Percentiles rank a stretch among this genome's conserved stretches.
phyloP scores from a whole-genome alignment of 2,329 filamentous ascomycete genomes.

The Diplodia corticola region DNA sequence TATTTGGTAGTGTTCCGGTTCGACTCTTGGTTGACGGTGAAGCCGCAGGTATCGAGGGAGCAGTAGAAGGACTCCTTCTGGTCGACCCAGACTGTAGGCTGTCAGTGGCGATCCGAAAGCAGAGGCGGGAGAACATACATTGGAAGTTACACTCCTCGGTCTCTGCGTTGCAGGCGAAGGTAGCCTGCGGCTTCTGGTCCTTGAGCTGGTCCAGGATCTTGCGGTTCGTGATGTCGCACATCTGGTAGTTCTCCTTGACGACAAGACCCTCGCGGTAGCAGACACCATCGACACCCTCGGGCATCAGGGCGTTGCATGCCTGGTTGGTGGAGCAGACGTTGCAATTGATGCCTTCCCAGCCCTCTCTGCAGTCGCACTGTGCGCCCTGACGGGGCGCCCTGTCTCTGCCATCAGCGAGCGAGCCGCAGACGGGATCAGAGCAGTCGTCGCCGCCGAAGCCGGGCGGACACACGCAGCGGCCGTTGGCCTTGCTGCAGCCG shows the following conservation, averaged over 20 bases:
- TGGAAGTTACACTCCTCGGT: slow-evolving; percentile 87
- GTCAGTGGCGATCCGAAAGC: slow-evolving; percentile 31
- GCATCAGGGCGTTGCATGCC: slow-evolving; percentile 87
- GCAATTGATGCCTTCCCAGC: slow-evolving; percentile 97
- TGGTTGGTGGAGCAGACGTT: slow-evolving; percentile 82
- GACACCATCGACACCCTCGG: slow-evolving; percentile 74
- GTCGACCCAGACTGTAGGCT: slow-evolving; percentile 80
- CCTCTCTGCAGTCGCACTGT: slow-evolving; percentile 80
- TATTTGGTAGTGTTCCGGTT: slow-evolving; percentile 80
- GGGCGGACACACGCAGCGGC: slow-evolving; percentile 87
- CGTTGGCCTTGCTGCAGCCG: slow-evolving; percentile 83
- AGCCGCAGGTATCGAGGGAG: slow-evolving; percentile 77
- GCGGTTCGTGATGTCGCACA: slow-evolving; percentile 94
- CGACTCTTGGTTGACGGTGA: slow-evolving; percentile 66
- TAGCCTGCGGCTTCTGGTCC: slow-evolving; percentile 84
- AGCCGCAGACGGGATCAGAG: slow-evolving; percentile 85
- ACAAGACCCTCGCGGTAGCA: slow-evolving; percentile 91
- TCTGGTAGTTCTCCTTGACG: slow-evolving; percentile 93
- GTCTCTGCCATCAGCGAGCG: slow-evolving; percentile 76
- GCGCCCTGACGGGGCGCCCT: slow-evolving; percentile 69
- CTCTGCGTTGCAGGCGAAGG: slow-evolving; percentile 82
- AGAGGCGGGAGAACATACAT: slow-evolving; percentile 57
- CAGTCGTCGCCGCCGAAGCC: slow-evolving; percentile 96
- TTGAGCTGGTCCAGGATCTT: slow-evolving; percentile 88
- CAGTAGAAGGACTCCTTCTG: slow-evolving; percentile 96